Base-by-base conservation (phyloP, 768 basidiomycete species). In the Gloeostereum incarnatum region DNA sequence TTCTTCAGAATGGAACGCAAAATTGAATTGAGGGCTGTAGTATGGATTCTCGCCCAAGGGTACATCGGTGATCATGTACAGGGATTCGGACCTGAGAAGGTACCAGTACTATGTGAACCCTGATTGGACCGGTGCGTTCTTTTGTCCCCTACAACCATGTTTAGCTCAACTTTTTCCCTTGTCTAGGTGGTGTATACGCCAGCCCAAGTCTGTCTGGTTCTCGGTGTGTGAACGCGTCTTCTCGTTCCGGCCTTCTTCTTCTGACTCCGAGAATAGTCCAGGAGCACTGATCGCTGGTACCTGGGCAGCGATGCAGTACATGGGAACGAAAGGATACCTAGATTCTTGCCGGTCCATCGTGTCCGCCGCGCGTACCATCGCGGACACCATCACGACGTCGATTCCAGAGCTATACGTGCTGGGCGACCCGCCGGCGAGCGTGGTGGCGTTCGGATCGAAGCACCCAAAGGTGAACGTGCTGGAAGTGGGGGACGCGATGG, bases 1-100 rank as follows among this genome's bases (percentile, higher is more conserved):
- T 21, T 16, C 25, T 40, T n/a, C n/a, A n/a, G n/a, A n/a, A n/a
- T n/a, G 30, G 11, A 19, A 41, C 31, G 33, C 20, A 27, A 45
- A 38, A 13, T 39, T 49, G 25, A 44, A 31, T 31, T 39, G 19
- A 9, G 18, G 43, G 35, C 42, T 46, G 16, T 43, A 91, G 81
- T 93, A 94, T 60, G 92, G 89, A 14, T 96, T 94, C 57, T 80
- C 92, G 16, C 91, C 92, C 10, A 98, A 91, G 86, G 93, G 82
- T 37, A 80, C 85, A 9, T 96, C 92, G 11, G 89, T 96, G 29
- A 79, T 98, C 50, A 96, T 98, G 92, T 98, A 96, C 61, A 77
- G 81, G 13, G 68, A 80, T 26, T 68, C 80, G 19, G 76, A 81
- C 33, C 67, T 96, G 5, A 75, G 91, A 39, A 64, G 69, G 47